Percentiles rank a stretch among this genome's conserved stretches.
phyloP scores from a whole-genome alignment of 768 basidiomycete species.

The Symmetrospora coprosmae region DNA sequence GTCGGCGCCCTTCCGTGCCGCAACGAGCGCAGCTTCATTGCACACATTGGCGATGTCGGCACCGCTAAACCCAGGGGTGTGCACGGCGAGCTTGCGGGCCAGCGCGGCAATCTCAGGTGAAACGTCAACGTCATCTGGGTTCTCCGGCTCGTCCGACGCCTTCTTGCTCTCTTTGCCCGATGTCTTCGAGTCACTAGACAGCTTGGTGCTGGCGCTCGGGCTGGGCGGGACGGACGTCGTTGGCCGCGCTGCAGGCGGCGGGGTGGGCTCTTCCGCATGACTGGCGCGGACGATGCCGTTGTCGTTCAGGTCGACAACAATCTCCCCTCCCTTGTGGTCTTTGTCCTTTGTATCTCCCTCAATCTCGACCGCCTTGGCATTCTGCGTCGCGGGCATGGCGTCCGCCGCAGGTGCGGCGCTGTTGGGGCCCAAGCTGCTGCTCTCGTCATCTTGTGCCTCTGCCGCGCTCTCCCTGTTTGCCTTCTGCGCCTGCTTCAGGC shows the following conservation, averaged over 20 bases:
- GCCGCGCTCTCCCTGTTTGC: neutral
- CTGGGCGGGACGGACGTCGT: no score
- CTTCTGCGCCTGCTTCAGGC: slow-evolving; percentile 5
- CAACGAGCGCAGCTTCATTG: slow-evolving; percentile 91
- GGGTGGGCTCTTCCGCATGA: slow-evolving; percentile 5
- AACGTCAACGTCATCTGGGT: slow-evolving; percentile 30
- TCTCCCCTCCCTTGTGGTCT: neutral
- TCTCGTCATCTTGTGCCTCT: neutral
- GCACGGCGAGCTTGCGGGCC: slow-evolving; percentile 83
- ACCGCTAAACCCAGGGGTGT: slow-evolving; percentile 95
- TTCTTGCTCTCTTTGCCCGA: neutral
- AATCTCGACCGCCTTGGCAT: neutral
- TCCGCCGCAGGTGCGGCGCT: slow-evolving; percentile 1
- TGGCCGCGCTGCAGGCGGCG: neutral
- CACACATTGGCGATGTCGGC: slow-evolving; percentile 98
- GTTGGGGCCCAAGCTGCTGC: neutral
- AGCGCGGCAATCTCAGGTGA: slow-evolving; percentile 45
- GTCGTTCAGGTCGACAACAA: slow-evolving; percentile 10
- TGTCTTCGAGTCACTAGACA: neutral
- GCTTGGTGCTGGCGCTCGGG: no score
- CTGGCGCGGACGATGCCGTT: neutral
- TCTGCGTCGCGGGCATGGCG: neutral
- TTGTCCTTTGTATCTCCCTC: no score
- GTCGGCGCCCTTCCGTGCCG: slow-evolving; percentile 70
- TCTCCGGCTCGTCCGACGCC: slow-evolving; percentile 28